A percentile compares a stretch with the other conserved stretches of the same genome.
These are phyloP conservation scores for Rhodotorula sp. DNA, from an alignment of 1,284 basidiomycete species.

Conservation along the genomic window DNA sequence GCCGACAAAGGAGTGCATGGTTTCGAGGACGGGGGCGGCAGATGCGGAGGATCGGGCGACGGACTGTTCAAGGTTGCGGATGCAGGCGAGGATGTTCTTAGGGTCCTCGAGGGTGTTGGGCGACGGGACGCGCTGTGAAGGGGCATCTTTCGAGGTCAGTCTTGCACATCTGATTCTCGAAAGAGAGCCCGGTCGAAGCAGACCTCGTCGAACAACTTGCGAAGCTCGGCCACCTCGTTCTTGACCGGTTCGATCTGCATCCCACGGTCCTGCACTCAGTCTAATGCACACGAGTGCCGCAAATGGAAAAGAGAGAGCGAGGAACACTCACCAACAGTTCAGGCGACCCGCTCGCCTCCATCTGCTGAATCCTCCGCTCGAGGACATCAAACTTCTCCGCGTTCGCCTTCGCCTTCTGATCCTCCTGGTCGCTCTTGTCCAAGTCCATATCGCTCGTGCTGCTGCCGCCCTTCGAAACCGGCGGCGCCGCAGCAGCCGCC, in stretches of 20 bases:
- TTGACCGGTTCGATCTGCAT: slow-evolving; percentile 1
- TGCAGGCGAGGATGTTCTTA: not conserved
- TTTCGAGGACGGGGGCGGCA: too few species aligned
- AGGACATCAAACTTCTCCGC: not conserved
- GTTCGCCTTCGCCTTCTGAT: not conserved
- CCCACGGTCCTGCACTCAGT: not conserved
- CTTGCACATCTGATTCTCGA: not conserved
- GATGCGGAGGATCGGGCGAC: not conserved
- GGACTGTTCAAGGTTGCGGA: not conserved
- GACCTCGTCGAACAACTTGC: not conserved
- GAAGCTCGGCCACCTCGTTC: not conserved
- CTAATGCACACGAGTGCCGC: too few species aligned
- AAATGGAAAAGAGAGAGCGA: too few species aligned
- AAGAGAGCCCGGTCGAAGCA: too few species aligned
- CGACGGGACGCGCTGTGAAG: not conserved
- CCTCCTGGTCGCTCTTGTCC: not conserved
- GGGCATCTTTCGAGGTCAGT: not conserved
- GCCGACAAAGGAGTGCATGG: too few species aligned
- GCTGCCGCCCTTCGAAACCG: not conserved
- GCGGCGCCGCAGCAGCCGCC: too few species aligned
- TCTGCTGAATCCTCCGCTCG: not conserved
- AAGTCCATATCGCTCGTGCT: not conserved
- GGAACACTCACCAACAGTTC: not conserved
- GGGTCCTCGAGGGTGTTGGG: not conserved
- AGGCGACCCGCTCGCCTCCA: not conserved